Base-by-base conservation (phyloP, 768 basidiomycete genomes). In the Chalciporus piperatus region DNA sequence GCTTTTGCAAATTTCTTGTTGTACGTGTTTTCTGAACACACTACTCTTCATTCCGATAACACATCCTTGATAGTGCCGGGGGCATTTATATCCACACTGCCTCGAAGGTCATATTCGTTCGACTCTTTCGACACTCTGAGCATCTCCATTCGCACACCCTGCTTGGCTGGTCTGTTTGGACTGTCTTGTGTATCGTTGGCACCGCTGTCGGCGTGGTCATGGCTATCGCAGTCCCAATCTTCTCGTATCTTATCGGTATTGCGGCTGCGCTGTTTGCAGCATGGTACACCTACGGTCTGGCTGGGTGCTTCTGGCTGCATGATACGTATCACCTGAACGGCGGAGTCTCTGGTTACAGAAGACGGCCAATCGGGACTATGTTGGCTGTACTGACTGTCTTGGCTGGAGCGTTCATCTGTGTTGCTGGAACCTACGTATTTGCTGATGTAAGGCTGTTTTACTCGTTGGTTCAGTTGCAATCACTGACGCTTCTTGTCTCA, bases 271-370 rank as follows among this genome's bases (percentile, higher is more conserved):
- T 81, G 19, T 82, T 82, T 54, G 79, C 80, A 8, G 72, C 76
- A n/a, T 81, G 81, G 78, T 82, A 78, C 58, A 81, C 80, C 13
- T 80, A 80, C 54, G 79, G 79, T 23, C 23, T 65, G 8, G 77
- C 77, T 10, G 78, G 79, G 2, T 78, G 76, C 55, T 82, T 81
- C 65, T 81, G 77, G 76, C 50, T 81, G 22, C 69, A 79, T 53
- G 79, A 82, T 59, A 64, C 69, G 12, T 76, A 76, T 53, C 64
- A 79, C 54, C 55, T 75, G 11, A 65, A 70, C 41, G 76, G 74
- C 5, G 71, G 71, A 38, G 65, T 63, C 35, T 44, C 42, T n/a
- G 68, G 60, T 9, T 57, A 77, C 45, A 67, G 58, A 41, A 59
- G 58, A n/a, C 58, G 64, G 46, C 72, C 71, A 43, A 37, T 68